Conservation (phyloP, 371 early-diverging fungal genomes). For the Basidiobolus meristosporus region DNA sequence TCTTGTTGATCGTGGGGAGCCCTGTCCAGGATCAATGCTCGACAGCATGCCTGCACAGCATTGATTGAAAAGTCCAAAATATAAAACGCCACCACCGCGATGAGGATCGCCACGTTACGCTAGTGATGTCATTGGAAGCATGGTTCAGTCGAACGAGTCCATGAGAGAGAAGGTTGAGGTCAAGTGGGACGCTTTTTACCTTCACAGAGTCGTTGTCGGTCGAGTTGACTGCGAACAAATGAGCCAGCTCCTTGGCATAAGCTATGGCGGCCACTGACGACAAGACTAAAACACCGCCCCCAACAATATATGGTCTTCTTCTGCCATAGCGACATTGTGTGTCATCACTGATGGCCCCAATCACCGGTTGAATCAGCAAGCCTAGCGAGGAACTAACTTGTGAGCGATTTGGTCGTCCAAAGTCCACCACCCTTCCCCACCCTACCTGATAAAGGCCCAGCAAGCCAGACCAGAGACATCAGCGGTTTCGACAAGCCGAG, state of each 20-base stretch:
- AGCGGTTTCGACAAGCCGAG: slow-evolving; percentile 64
- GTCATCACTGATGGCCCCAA: slow-evolving; percentile 58
- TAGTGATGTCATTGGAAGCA: not conserved
- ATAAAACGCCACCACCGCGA: slow-evolving; percentile 70
- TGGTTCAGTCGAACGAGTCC: not conserved
- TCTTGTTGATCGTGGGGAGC: slow-evolving; percentile 65
- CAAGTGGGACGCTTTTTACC: not conserved
- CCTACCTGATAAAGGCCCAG: slow-evolving; percentile 84
- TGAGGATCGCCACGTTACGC: not conserved
- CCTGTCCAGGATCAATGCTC: slow-evolving; percentile 77
- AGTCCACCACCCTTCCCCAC: not conserved
- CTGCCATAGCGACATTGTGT: slow-evolving; percentile 46
- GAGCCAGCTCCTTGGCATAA: slow-evolving; percentile 54
- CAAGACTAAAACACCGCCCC: slow-evolving; percentile 40
- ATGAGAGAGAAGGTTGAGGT: not conserved
- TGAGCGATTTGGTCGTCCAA: not conserved
- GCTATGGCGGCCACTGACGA: slow-evolving; percentile 49
- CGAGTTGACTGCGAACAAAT: slow-evolving; percentile 13
- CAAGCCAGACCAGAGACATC: slow-evolving; percentile 88
- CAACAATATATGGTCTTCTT: slow-evolving; percentile 48
- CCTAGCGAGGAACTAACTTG: slow-evolving; percentile 15
- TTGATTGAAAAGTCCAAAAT: slow-evolving; percentile 84
- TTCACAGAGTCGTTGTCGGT: slow-evolving; percentile 11
- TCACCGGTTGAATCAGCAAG: slow-evolving; percentile 63
- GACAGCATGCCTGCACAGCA: slow-evolving; percentile 64